Evolutionary conservation across 768 basidiomycete genomes (phyloP), one percentile per base, ranked within the genome.

Genomic region (Coprinellus aureogranulatus): DNA sequence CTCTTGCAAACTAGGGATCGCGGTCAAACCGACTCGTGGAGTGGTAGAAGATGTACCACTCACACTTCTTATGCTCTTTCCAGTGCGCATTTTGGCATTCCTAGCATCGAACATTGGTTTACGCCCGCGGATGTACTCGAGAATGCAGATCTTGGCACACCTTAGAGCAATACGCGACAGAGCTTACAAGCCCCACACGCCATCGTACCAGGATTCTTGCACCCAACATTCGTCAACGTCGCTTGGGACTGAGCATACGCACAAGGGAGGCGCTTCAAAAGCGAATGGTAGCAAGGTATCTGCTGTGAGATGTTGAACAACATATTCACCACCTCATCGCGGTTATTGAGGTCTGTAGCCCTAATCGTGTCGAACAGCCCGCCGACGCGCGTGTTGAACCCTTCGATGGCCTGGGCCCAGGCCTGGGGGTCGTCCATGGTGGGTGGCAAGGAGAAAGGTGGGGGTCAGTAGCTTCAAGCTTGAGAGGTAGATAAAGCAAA

Each of bases 81-180:
- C 53, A 54, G 23, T 54, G 41, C 1, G 23, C 25, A 2, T 11
- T 26, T 37, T 54, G 53, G 40, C 53, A 54, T 25, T 44, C 40
- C 53, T 54, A 26, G 18, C 26, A 12, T n/a, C n/a, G n/a, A n/a
- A n/a, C n/a, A n/a, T n/a, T n/a, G n/a, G n/a, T n/a, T n/a, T n/a
- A n/a, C n/a, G n/a, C n/a, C n/a, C n/a, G n/a, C n/a, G n/a, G n/a
- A n/a, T n/a, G n/a, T n/a, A n/a, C n/a, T n/a, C n/a, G n/a, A n/a
- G n/a, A n/a, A n/a, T n/a, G n/a, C n/a, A n/a, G n/a, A n/a, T n/a
- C n/a, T n/a, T n/a, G n/a, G n/a, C 44, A 9, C 22, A 63, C 70
- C 59, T 67, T 74, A 9, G 79, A 80, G 60, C 80, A 81, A 58
- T 81, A 81, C 20, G 72, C 73, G 1, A 79, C 77, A n/a, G 16